Base-by-base conservation (phyloP, 805 yeast species). In the Lipomyces anomalus region DNA sequence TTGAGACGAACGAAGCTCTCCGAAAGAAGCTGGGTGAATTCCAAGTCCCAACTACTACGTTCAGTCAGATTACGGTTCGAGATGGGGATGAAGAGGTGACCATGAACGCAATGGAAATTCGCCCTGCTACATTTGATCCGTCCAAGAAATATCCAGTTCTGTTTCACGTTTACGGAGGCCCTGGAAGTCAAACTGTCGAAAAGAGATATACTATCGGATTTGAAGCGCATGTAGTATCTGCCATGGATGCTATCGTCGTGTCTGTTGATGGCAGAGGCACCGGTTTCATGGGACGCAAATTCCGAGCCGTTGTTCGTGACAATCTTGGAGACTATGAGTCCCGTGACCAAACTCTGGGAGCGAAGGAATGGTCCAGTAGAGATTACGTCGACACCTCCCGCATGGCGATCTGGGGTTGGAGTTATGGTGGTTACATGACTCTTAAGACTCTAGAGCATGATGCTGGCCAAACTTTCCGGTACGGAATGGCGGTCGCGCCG, bases 211-310 rank as follows among this genome's bases (percentile, higher is more conserved):
- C 74, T 0, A 67, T 83, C 26, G 71, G 75, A 6, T 89, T 87
- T 65, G 83, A 89, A 50, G 76, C 83, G 23, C 80, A 84, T 7
- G 76, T 84, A 34, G 82, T 95, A 0, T 76, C 95, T 1, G 81
- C 80, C 56, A 70, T 84, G 52, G 74, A 82, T 57, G 86, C 94
- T 3, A 75, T 92, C 40, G 95, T 92, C 6, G 95, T 92, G 1
- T 84, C 95, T 1, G 95, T 92, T 3, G 98, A 92, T 65, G 97
- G 97, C 0, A 76, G 98, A 57, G 98, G 98, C 24, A 92, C 98
- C 1, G 97, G 97, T 0, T 85, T 72, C 64, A 85, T 80, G 66
- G 95, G 95, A 11, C 75, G 81, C 42, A 62, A 75, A 41, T 92
- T 81, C 69, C 78, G 95, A 61, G 75, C 83, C 22, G 63, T 78